Conservation (phyloP, 371 early-diverging fungal genomes). For the Syncephalastrum sp. region DNA sequence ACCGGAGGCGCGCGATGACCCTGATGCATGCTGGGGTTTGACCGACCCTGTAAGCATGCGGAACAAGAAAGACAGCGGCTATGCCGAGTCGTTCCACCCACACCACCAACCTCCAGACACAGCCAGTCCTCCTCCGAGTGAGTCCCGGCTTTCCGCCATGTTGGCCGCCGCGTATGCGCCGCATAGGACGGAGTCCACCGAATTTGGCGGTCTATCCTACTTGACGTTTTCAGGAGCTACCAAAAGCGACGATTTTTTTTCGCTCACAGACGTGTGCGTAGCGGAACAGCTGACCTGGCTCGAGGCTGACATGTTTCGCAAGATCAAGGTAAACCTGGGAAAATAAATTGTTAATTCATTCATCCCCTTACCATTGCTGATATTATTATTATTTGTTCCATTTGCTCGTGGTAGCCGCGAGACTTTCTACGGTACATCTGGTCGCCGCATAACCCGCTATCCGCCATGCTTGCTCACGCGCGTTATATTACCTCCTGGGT, state of each 20-base stretch:
- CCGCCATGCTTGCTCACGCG: conserved; percentile 48
- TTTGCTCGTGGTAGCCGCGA: conserved; percentile 29
- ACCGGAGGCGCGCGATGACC: conserved; percentile 26
- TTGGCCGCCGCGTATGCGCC: background rate
- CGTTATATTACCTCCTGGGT: conserved; percentile 61
- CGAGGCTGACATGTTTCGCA: conserved; percentile 48
- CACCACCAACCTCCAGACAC: background rate
- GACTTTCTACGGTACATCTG: conserved; percentile 53
- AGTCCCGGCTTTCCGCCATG: too few species aligned
- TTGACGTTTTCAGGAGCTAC: background rate
- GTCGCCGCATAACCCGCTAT: conserved; percentile 18
- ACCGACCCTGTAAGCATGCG: conserved; percentile 17
- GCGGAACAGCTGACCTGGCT: conserved; percentile 65
- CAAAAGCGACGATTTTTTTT: too few species aligned
- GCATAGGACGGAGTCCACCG: conserved; percentile 1
- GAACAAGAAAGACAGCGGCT: conserved; percentile 33
- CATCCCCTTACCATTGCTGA: background rate
- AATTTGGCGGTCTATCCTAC: conserved; percentile 1
- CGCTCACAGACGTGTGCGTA: conserved; percentile 29
- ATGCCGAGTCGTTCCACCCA: conserved; percentile 11
- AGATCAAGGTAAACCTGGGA: conserved; percentile 19
- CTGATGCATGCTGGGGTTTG: conserved; percentile 35
- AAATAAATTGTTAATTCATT: background rate
- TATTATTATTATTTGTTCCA: background rate
- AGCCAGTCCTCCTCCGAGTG: too few species aligned